phyloP scores from a whole-genome alignment of 345 rosid genomes.

The Kandelia obovata region DNA sequence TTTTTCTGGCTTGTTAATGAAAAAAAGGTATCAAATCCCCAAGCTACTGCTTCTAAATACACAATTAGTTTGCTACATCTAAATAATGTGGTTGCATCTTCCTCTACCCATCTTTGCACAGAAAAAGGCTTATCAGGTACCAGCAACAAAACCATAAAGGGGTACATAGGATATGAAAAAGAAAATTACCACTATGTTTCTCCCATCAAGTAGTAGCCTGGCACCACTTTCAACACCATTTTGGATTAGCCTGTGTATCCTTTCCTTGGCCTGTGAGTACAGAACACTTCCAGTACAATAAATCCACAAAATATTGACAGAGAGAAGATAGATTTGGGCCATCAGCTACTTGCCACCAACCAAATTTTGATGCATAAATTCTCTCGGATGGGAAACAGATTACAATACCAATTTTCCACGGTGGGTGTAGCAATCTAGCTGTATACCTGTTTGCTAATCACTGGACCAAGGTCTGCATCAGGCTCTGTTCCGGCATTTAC shows the following conservation, averaged over 20 bases:
- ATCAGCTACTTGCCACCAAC: neutral
- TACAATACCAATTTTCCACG: neutral
- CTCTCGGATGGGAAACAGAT: too few relatives aligned
- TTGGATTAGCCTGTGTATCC: conserved; percentile 70
- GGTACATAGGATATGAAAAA: neutral
- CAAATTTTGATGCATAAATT: neutral
- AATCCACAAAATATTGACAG: neutral
- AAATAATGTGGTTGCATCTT: neutral
- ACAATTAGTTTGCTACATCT: neutral
- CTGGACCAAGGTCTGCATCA: conserved; percentile 93
- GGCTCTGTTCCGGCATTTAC: conserved; percentile 84
- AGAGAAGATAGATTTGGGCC: neutral
- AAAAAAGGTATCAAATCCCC: neutral
- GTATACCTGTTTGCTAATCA: conserved; percentile 80
- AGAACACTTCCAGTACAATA: conserved; percentile 6
- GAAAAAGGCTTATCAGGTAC: neutral
- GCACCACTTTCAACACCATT: conserved; percentile 85
- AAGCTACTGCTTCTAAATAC: neutral
- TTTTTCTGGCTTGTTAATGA: too few relatives aligned
- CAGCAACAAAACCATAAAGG: neutral
- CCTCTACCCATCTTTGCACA: neutral
- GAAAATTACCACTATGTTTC: conserved; percentile 61
- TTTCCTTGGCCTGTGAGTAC: conserved; percentile 78
- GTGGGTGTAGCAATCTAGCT: neutral
- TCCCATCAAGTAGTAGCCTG: conserved; percentile 80